Percentiles rank a stretch among this genome's conserved stretches.
Evolutionary conservation across 331 rosid genomes (phyloP).

Genomic region (Malus hybrid): DNA sequence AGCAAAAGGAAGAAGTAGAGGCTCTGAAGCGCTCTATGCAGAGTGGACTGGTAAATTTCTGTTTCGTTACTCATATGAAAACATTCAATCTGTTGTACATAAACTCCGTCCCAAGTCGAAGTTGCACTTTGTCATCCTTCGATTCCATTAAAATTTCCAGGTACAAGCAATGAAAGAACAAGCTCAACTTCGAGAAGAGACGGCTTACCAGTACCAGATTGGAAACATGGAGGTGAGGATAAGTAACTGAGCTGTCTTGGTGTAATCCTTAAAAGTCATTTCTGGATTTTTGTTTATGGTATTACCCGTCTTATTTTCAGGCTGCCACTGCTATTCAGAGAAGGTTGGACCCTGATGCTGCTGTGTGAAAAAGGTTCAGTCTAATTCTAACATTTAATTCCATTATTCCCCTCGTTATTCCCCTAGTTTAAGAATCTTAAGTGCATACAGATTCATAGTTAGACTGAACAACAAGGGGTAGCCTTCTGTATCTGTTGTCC

Average conservation of each 20-base stretch:
- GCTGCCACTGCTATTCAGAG: conserved; percentile 98
- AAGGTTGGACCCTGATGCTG: conserved; percentile 91
- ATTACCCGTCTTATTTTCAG: conserved; percentile 21
- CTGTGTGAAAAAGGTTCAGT: conserved; percentile 30
- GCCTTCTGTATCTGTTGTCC: background rate
- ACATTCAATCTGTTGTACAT: background rate
- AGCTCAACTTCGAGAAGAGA: conserved; percentile 97
- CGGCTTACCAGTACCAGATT: conserved; percentile 94
- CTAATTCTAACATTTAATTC: background rate
- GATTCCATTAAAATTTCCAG: conserved; percentile 30
- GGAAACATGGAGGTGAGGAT: conserved; percentile 76
- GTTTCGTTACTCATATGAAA: background rate
- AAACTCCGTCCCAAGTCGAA: background rate
- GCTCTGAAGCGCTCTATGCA: conserved; percentile 73
- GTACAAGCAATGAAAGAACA: conserved; percentile 99
- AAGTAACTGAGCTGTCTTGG: background rate
- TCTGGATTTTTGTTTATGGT: conserved; percentile 3
- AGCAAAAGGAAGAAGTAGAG: conserved; percentile 78
- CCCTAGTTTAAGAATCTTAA: background rate
- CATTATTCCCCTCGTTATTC: background rate
- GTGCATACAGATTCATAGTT: background rate
- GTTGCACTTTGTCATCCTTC: background rate
- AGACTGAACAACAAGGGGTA: background rate
- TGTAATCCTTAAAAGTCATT: background rate
- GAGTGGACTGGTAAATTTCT: conserved; percentile 81